A percentile compares a stretch with the other conserved stretches of the same genome.
Conservation (phyloP, 495 filamentous ascomycete species). For the Clohesyomyces aquaticus region DNA sequence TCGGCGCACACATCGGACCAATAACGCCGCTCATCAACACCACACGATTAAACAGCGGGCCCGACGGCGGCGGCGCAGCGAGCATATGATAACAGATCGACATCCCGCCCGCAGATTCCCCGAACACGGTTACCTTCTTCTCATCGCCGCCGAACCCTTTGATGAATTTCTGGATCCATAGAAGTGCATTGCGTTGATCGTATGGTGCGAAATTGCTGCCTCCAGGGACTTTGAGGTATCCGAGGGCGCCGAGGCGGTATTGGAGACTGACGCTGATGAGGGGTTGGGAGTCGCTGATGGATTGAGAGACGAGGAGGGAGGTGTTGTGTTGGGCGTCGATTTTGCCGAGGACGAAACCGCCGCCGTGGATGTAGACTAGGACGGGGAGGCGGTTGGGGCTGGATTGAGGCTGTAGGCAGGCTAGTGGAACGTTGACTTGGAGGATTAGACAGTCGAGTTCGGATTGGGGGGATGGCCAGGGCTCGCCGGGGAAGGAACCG, state of each 20-base stretch:
- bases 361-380: slow-evolving; percentile 31
- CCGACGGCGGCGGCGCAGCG: not conserved
- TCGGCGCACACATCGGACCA: slow-evolving; percentile 6
- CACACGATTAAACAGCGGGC: slow-evolving; percentile 21
- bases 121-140: slow-evolving; percentile 19
- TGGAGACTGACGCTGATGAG: slow-evolving; percentile 23
- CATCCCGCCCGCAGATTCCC: slow-evolving; percentile 26
- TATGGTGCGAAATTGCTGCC: slow-evolving; percentile 11
- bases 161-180: slow-evolving; percentile 32
- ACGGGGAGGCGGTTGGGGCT: slow-evolving; percentile 15
- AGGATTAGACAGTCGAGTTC: slow-evolving; percentile 29
- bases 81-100: slow-evolving; percentile 32
- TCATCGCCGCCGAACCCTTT: slow-evolving; percentile 24
- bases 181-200: slow-evolving; percentile 28
- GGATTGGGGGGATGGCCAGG: not conserved
- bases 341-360: slow-evolving; percentile 25
- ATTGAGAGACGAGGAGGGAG: slow-evolving; percentile 16
- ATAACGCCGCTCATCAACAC: slow-evolving; percentile 21
- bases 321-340: slow-evolving; percentile 22
- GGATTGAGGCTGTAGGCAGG: slow-evolving; percentile 3
- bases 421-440: slow-evolving; percentile 23
- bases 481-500: slow-evolving; percentile 10
- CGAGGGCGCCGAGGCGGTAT: slow-evolving; percentile 30
- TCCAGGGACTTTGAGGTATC: slow-evolving; percentile 15
- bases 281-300: slow-evolving; percentile 22